These are phyloP conservation scores for Nemania diffusa DNA, from an alignment of 2,329 filamentous ascomycete species.

Conservation along the genomic window DNA sequence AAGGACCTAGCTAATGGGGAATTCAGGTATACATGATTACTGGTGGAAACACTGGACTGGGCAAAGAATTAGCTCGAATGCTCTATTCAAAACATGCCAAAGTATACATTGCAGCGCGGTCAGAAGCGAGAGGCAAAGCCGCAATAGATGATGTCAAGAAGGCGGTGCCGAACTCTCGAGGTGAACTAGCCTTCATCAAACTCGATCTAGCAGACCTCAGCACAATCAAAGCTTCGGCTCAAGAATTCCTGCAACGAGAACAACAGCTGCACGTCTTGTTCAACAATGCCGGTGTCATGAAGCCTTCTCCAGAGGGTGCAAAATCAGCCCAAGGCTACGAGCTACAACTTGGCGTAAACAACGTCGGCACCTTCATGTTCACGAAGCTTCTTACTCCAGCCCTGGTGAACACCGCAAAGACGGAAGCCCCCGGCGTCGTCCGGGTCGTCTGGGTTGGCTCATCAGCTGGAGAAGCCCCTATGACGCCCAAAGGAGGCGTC, in stretches of 20 bases:
- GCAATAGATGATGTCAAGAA: constrained; percentile 54
- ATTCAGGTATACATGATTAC: constrained; percentile 33
- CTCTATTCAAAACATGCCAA: constrained; percentile 55
- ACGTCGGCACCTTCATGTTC: constrained; percentile 40
- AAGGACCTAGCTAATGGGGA: not conserved
- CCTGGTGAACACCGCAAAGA: constrained; percentile 34
- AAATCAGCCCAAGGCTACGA: constrained; percentile 47
- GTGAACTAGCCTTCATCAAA: constrained; percentile 49
- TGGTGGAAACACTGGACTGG: constrained; percentile 50
- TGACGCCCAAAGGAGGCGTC: not conserved
- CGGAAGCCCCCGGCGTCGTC: constrained; percentile 21
- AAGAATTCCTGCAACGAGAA: constrained; percentile 51
- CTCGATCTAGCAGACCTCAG: constrained; percentile 53
- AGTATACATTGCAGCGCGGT: constrained; percentile 57
- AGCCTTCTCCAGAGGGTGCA: constrained; percentile 23
- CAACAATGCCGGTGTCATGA: constrained; percentile 51
- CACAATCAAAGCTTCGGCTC: constrained; percentile 51
- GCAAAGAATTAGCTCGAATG: constrained; percentile 52
- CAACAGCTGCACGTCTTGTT: constrained; percentile 52
- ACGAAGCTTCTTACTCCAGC: constrained; percentile 40
- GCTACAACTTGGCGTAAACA: constrained; percentile 42
- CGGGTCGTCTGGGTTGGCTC: constrained; percentile 44
- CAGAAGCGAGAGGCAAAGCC: constrained; percentile 50
- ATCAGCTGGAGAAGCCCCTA: constrained; percentile 27
- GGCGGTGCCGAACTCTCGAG: constrained; percentile 33